Evolutionary conservation across 345 rosid species (phyloP).

Genomic region (Sisymbrium irio): DNA sequence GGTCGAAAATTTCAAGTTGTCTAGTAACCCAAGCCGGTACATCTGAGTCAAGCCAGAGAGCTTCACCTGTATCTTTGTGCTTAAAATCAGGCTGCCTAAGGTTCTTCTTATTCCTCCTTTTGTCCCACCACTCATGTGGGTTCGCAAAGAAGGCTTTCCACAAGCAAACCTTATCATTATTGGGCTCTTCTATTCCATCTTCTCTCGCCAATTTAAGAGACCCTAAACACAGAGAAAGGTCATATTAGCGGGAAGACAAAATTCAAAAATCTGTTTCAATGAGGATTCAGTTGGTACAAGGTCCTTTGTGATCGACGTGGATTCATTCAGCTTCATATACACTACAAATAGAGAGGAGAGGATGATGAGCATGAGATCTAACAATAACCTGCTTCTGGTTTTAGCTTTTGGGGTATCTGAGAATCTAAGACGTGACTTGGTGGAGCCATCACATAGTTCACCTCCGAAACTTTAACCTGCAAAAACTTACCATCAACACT

Average conservation of each 20-base stretch:
- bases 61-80: conserved; percentile 65
- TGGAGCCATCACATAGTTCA: conserved; percentile 44
- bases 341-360: not conserved
- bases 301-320: not conserved
- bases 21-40: conserved; percentile 67
- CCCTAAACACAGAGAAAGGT: conserved; percentile 13
- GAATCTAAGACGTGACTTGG: conserved; percentile 18
- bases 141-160: conserved; percentile 74
- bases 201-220: not conserved
- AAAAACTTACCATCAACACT: not conserved
- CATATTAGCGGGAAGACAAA: not conserved
- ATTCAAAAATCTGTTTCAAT: not conserved
- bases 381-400: conserved; percentile 42
- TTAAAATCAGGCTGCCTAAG: conserved; percentile 63
- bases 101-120: conserved; percentile 49
- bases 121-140: conserved; percentile 87
- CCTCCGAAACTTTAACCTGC: conserved; percentile 59
- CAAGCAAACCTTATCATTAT: conserved; percentile 38
- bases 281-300: not conserved
- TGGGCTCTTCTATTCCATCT: conserved; percentile 6
- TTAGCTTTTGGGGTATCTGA: conserved; percentile 20
- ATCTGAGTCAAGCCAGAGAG: conserved; percentile 56
- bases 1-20: conserved; percentile 60
- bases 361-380: not conserved
- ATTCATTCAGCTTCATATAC: not conserved